These are phyloP conservation scores for Aristolochia contorta DNA, from an alignment of 164 flowering plant genomes.

Conservation along the genomic window DNA sequence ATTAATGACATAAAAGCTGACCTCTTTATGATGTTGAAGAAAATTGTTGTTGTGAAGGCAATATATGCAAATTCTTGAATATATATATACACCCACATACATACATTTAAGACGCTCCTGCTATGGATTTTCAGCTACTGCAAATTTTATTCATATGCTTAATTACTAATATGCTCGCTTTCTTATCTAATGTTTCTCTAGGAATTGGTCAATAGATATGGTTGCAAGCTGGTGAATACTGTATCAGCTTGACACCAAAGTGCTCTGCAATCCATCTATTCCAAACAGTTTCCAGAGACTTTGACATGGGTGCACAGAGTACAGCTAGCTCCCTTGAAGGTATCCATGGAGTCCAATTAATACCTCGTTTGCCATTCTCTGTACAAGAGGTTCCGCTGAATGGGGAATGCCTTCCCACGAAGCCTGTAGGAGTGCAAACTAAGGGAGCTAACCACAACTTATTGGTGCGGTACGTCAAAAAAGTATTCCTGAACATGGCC, in stretches of 20 bases:
- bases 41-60: too few relatives aligned
- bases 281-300: background rate
- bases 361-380: constrained; percentile 52
- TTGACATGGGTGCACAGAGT: constrained; percentile 42
- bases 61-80: too few relatives aligned
- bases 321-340: constrained; percentile 38
- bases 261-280: constrained; percentile 7
- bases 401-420: constrained; percentile 22
- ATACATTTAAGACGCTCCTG: too few relatives aligned
- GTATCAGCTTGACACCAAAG: constrained; percentile 3
- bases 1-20: too few relatives aligned
- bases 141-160: too few relatives aligned
- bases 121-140: too few relatives aligned
- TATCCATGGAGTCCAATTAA: constrained; percentile 64
- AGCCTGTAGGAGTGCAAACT: constrained; percentile 12
- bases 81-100: too few relatives aligned
- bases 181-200: background rate
- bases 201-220: constrained; percentile 6
- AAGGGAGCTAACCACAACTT: constrained; percentile 32
- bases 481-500: too few relatives aligned
- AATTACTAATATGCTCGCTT: too few relatives aligned
- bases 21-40: too few relatives aligned
- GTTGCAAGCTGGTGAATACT: background rate
- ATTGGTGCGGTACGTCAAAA: constrained; percentile 43
- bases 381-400: constrained; percentile 34